Evolutionary conservation across 2,329 filamentous ascomycete genomes (phyloP).

Genomic region (Exophiala dermatitidis): DNA sequence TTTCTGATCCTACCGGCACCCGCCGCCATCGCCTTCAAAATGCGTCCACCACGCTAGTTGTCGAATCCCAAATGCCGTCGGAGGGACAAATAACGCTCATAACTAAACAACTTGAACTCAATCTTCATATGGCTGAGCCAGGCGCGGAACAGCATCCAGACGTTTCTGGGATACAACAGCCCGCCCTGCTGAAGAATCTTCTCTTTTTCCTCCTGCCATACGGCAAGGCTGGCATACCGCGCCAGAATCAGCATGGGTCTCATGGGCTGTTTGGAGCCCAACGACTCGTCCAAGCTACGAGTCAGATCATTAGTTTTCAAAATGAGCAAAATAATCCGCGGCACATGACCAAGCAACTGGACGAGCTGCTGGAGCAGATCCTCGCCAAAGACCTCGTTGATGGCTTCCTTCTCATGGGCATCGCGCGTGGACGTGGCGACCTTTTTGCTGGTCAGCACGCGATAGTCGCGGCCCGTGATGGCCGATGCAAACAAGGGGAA

Average conservation of each 20-base stretch:
- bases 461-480: slow-evolving; percentile 89
- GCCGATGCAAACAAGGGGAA: slow-evolving; percentile 94
- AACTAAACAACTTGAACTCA: slow-evolving; percentile 52
- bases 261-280: slow-evolving; percentile 50
- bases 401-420: slow-evolving; percentile 73
- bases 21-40: neutral
- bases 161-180: slow-evolving; percentile 46
- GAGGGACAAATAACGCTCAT: slow-evolving; percentile 50
- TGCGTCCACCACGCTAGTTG: neutral
- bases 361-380: slow-evolving; percentile 85
- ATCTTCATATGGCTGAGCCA: slow-evolving; percentile 50
- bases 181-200: slow-evolving; percentile 42
- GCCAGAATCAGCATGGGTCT: slow-evolving; percentile 59
- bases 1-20: neutral
- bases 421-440: slow-evolving; percentile 49
- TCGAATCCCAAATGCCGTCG: slow-evolving; percentile 45
- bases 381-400: slow-evolving; percentile 75
- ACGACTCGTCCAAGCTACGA: slow-evolving; percentile 81
- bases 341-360: slow-evolving; percentile 78
- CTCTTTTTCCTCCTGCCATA: slow-evolving; percentile 56
- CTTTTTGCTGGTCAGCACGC: slow-evolving; percentile 58
- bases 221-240: slow-evolving; percentile 54
- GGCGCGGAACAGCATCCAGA: slow-evolving; percentile 45
- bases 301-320: slow-evolving; percentile 97
- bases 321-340: slow-evolving; percentile 85